Percentiles rank a stretch among this genome's conserved stretches.
These are phyloP conservation scores for Cryptococcus jaspeensis DNA, from an alignment of 1,284 basidiomycete genomes.

Conservation along the genomic window DNA sequence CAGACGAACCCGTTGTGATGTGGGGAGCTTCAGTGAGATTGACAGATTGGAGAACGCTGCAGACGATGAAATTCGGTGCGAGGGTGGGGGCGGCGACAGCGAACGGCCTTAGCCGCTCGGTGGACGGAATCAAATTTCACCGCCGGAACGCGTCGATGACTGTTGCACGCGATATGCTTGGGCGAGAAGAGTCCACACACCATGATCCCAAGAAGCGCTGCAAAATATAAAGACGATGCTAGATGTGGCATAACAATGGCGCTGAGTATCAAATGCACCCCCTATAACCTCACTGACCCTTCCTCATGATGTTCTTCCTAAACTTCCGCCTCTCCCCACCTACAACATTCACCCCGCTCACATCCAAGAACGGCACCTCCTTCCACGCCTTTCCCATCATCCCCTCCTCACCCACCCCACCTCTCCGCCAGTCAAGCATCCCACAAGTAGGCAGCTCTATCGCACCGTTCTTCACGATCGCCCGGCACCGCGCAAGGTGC, in stretches of 20 bases:
- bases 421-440: slow-evolving; percentile 68
- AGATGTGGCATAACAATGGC: neutral
- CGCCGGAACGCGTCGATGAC: no score
- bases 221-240: neutral
- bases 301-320: slow-evolving; percentile 84
- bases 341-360: slow-evolving; percentile 57
- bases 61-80: no score
- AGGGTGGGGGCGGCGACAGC: no score
- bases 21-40: no score
- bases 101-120: no score
- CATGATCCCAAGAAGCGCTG: no score
- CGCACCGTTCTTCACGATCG: slow-evolving; percentile 74
- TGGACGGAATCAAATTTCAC: no score
- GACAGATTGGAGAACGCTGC: no score
- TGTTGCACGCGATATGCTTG: no score
- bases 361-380: slow-evolving; percentile 77
- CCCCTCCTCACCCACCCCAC: slow-evolving; percentile 41
- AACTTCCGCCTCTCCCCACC: slow-evolving; percentile 69
- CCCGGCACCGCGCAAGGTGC: slow-evolving; percentile 53
- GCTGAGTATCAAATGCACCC: no score
- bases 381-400: slow-evolving; percentile 58
- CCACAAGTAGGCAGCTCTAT: slow-evolving; percentile 84
- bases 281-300: slow-evolving; percentile 51
- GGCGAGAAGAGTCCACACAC: no score
- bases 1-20: no score